Evolutionary conservation across 805 yeast genomes (phyloP), one percentile per base, ranked within the genome.

Genomic region (Geotrichum ghanense): DNA sequence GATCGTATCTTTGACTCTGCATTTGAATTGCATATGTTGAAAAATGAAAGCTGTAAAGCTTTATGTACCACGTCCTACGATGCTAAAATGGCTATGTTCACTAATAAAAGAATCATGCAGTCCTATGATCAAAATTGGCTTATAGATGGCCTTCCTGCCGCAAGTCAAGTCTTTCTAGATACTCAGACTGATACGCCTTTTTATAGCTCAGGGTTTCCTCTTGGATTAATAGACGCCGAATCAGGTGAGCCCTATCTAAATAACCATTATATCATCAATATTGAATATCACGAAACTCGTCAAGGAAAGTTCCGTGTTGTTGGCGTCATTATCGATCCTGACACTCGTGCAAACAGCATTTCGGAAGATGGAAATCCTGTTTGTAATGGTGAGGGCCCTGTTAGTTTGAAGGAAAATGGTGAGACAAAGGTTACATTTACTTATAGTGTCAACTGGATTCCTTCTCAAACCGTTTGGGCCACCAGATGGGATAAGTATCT

Each of bases 401-500:
- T 59, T 34, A 44, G 49, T 2, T 70, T 86, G 54, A 67, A 66
- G 44, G 73, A 73, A 43, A 73, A 72, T 19, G 61, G 60, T 12
- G 78, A 73, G 27, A 73, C 80, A 3, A 60, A 63, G 1, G 95
- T 90, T n/a, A 60, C 71, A 17, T 92, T 78, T 68, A 76, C 95
- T n/a, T 92, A 92, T 65, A 80, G 92, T 2, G 92, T 90, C 17
- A 67, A 62, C 27, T 92, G 90, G 72, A 62, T 67, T 19, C 75
- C 74, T 46, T 81, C 90, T 6, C 71, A 70, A 3, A 84, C 92
- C 2, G 77, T 79, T 3, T 92, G 97, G 97, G 97, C 97, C 26
- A 90, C 97, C 2, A 80, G 98, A 68, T 92, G 98, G 98, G 98
- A 92, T 65, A 86, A 87, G 65, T 92, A 92, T 62, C 71, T 92